Evolutionary conservation across 2,329 filamentous ascomycete species (phyloP).

Genomic region (Peltaster fructicola): DNA sequence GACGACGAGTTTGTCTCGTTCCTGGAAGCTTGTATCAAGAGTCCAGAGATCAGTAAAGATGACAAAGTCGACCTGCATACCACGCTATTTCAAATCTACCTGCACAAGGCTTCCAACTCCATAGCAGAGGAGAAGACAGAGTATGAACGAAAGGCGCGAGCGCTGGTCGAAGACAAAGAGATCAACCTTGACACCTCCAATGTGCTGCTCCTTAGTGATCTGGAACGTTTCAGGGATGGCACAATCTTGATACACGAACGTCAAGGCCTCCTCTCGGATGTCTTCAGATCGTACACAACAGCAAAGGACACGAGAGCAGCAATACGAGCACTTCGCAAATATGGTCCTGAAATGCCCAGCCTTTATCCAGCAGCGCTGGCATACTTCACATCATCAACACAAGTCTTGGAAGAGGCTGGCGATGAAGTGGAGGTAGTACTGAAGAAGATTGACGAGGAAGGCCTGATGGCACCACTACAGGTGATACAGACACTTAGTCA

Average conservation of each 20-base stretch:
- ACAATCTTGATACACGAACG: constrained; percentile 88
- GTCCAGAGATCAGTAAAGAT: constrained; percentile 49
- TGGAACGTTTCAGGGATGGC: constrained; percentile 78
- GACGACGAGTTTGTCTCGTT: constrained; percentile 83
- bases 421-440: constrained; percentile 67
- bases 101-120: constrained; percentile 68
- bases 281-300: constrained; percentile 88
- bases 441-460: constrained; percentile 71
- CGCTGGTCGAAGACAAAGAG: constrained; percentile 63
- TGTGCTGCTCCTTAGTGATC: constrained; percentile 76
- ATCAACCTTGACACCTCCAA: constrained; percentile 87
- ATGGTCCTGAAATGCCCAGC: constrained; percentile 77
- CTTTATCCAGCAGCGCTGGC: constrained; percentile 83
- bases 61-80: constrained; percentile 81
- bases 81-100: constrained; percentile 94
- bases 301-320: constrained; percentile 83
- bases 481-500: constrained; percentile 80
- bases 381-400: constrained; percentile 76
- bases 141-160: constrained; percentile 85
- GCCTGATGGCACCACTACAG: constrained; percentile 86
- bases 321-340: constrained; percentile 77
- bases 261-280: constrained; percentile 79
- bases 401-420: constrained; percentile 70
- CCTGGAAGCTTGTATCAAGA: constrained; percentile 68
- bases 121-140: constrained; percentile 52